Evolutionary conservation across 192 early-diverging fungal genomes (phyloP), one percentile per base, ranked within the genome.

Genomic region (Coemansia interrupta): DNA sequence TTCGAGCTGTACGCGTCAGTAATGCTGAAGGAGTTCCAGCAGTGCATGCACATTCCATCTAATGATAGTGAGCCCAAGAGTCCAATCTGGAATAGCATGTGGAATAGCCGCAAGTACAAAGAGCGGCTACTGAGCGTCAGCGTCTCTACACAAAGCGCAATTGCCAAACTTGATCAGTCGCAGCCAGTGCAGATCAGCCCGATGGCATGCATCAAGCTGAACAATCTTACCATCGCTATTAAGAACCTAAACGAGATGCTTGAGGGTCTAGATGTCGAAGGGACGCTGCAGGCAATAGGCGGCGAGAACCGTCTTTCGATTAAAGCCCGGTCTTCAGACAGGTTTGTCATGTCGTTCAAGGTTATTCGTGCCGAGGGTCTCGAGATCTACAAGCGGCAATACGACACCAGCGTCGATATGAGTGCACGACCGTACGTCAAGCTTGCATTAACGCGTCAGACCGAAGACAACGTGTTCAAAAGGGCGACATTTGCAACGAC

Each of bases 291-390:
- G 39, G 63, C 54, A 10, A 58, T 79, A 17, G 76, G 76, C 22
- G 72, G 72, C 26, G 72, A 72, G 8, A 65, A 63, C 49, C 66
- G 70, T 13, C 67, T 70, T 0, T 72, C 79, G 38, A 53, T 72
- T 42, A 65, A 43, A 18, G 57, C 43, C 15, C 10, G 40, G 1
- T 40, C 58, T 10, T 49, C 60, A 2, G 57, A 60, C 10, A 55
- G 52, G 18, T 85, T 83, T 43, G 63, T 89, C 32, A 78, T 87
- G 40, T 87, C 87, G 15, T 83, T 92, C 64, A 82, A 87, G 28
- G 82, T 92, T 26, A 82, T 90, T 5, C 80, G 69, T 22, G 87
- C 86, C 0, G 86, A 89, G 54, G 80, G 85, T 39, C 49, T 92
- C 8, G 65, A 76, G 29, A 80, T 87, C 48, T 83, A 83, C 72